Base-by-base conservation (phyloP, 306 rosid species). In the Begonia fuchsioides region DNA sequence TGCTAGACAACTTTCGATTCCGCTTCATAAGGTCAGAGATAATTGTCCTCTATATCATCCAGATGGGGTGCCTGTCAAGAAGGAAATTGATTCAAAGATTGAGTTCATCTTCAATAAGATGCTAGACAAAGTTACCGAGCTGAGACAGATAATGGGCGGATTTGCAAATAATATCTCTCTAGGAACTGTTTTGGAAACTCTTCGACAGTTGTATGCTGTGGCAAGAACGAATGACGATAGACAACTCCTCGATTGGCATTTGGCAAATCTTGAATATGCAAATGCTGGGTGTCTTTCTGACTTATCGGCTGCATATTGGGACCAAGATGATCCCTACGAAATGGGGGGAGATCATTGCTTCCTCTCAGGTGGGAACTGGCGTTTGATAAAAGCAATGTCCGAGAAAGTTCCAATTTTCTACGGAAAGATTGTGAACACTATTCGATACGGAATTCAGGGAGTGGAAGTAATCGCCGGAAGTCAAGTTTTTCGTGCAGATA, bases 271-370 rank as follows among this genome's bases (percentile, higher is more conserved):
- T 56, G 98, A 90, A 64, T 90, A 76, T 38, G 92, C 98, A 54
- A 90, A 90, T 71, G 98, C 98, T 12, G 98, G 98, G 60, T 85
- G 98, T 70, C 87, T 90, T 61, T 79, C 95, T 5, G 69, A 90
- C 51, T 81, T 90, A 55, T 90, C 98, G 10, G 94, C 98, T 18
- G 80, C 81, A 26, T 67, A 85, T 53, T 90, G 95, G 98, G 95
- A 85, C 69, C 95, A 90, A 64, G 95, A 90, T 39, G 98, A 90
- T 76, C 98, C 98, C 44, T 90, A 60, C 39, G 98, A 90, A 68
- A 90, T 90, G 95, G 84, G 87, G 39, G 98, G 98, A 47, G 98
- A 84, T 71, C 98, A 84, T 54, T 90, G 95, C 72, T 90, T 90
- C 59, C 92, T 85, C 26, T 84, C 98, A 26, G 98, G 98, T 38